Evolutionary conservation across 2,329 filamentous ascomycete species (phyloP), one percentile per base, ranked within the genome.

Genomic region (Aspergillus viridinutans): DNA sequence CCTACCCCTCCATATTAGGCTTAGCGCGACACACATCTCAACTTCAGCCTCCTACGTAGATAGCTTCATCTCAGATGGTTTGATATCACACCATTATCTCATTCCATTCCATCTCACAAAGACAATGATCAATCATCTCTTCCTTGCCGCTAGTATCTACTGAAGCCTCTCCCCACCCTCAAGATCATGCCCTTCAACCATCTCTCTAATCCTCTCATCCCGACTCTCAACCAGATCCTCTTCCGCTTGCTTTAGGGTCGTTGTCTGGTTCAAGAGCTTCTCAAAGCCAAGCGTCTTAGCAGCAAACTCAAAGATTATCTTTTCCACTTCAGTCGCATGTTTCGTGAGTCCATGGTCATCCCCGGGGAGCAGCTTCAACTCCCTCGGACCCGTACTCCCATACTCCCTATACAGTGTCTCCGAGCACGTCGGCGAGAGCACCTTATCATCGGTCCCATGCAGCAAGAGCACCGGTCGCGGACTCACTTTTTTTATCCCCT

Each of bases 281-380:
- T 62, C 58, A 32, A 72, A 62, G 1, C 72, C 71, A 17, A 76
- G 67, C 43, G 72, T 73, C 43, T 58, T 64, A 20, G 69, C 64
- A 4, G 74, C 67, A 58, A 79, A 79, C 7, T 70, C 66, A 9
- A 76, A 71, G 20, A 79, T 64, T 65, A 76, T 63, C 47, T 60
- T 67, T 63, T 79, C 76, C 1, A 70, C 76, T 56, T 69, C 59
- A 32, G 61, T 54, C 43, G 72, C 71, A 58, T 76, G 74, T 28
- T 54, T 52, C n/a, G 67, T 75, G 52, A 78, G 63, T 12, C 73
- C 72, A 66, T 80, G 76, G 61, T 78, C 72, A 57, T 78, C 76
- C 0, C 69, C 69, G 5, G 74, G 67, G 61, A 77, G 78, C 2
- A 78, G 58, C 57, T 73, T 69, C 60, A 78, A 47, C 58, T 67